These are phyloP conservation scores for Geosmithia putterillii DNA, from an alignment of 2,329 filamentous ascomycete genomes.

Conservation along the genomic window DNA sequence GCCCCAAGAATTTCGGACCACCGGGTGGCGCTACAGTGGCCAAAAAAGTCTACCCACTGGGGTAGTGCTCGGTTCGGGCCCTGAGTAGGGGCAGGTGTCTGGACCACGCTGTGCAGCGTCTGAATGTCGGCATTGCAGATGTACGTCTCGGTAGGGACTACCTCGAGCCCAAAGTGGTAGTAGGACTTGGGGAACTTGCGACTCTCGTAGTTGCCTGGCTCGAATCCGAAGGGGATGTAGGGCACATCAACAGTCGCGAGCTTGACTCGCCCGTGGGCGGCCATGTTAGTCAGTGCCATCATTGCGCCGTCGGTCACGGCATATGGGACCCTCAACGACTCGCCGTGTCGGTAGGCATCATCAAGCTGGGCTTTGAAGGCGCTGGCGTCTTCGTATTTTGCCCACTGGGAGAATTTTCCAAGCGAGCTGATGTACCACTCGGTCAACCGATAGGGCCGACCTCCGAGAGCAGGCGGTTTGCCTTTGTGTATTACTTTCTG, in stretches of 20 bases:
- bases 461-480: conserved; percentile 43
- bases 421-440: conserved; percentile 45
- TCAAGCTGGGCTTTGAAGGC: conserved; percentile 51
- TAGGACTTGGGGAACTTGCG: conserved; percentile 54
- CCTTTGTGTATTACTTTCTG: conserved; percentile 46
- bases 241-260: conserved; percentile 43
- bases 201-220: conserved; percentile 59
- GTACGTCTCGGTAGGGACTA: conserved; percentile 52
- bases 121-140: conserved; percentile 38
- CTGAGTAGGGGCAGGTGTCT: conserved; percentile 25
- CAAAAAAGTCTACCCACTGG: conserved; percentile 62
- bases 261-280: conserved; percentile 43
- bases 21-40: conserved; percentile 39
- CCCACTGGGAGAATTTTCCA: conserved; percentile 38
- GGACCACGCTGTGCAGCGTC: conserved; percentile 21
- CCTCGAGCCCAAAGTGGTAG: conserved; percentile 50
- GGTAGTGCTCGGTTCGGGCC: conserved; percentile 42
- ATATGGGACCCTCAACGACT: conserved; percentile 36
- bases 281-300: conserved; percentile 55
- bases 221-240: conserved; percentile 56
- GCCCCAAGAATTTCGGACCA: conserved; percentile 55
- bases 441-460: conserved; percentile 51
- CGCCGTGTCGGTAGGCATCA: conserved; percentile 29
- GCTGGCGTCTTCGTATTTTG: conserved; percentile 45
- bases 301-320: conserved; percentile 51